A percentile compares a stretch with the other conserved stretches of the same genome.
These are phyloP conservation scores for Rhodotorula paludigena DNA, from an alignment of 768 basidiomycete genomes.

Conservation along the genomic window DNA sequence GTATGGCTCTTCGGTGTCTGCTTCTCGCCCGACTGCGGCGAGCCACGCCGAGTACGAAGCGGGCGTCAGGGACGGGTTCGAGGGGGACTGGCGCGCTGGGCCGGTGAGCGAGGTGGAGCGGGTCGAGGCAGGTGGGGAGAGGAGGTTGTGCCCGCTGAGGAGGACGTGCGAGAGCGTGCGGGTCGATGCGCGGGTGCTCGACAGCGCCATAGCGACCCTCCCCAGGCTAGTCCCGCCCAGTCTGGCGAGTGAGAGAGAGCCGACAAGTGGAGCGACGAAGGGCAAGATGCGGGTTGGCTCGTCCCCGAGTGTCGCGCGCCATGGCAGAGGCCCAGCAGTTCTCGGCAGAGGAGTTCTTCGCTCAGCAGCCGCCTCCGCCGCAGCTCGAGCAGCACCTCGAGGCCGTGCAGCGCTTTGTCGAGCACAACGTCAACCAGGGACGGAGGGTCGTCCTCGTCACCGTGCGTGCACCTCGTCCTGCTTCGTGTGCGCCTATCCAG, in stretches of 20 bases:
- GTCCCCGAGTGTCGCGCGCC: not conserved
- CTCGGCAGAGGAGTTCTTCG: slow-evolving; percentile 69
- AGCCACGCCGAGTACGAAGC: slow-evolving; percentile 26
- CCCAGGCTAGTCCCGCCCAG: no score
- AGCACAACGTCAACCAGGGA: slow-evolving; percentile 59
- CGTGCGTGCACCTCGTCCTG: slow-evolving; percentile 55
- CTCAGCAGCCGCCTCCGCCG: slow-evolving; percentile 72
- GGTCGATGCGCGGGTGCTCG: not conserved
- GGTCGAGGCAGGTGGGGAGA: slow-evolving; percentile 14
- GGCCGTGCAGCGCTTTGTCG: slow-evolving; percentile 64
- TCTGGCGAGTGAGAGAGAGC: not conserved
- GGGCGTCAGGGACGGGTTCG: slow-evolving; percentile 22
- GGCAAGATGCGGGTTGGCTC: not conserved
- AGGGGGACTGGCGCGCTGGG: not conserved
- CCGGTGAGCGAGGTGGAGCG: not conserved
- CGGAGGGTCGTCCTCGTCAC: slow-evolving; percentile 88
- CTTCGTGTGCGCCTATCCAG: not conserved
- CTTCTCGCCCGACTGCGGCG: slow-evolving; percentile 20
- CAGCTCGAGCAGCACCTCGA: slow-evolving; percentile 65
- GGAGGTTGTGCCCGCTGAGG: slow-evolving; percentile 32
- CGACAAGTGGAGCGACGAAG: not conserved
- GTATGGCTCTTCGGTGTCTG: not conserved
- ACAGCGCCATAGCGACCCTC: not conserved
- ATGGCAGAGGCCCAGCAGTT: slow-evolving; percentile 8
- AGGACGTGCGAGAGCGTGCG: slow-evolving; percentile 30